Percentiles rank a stretch among this genome's conserved stretches.
These are phyloP conservation scores for Gossypium laxum DNA, from an alignment of 441 rosid species.

Conservation along the genomic window DNA sequence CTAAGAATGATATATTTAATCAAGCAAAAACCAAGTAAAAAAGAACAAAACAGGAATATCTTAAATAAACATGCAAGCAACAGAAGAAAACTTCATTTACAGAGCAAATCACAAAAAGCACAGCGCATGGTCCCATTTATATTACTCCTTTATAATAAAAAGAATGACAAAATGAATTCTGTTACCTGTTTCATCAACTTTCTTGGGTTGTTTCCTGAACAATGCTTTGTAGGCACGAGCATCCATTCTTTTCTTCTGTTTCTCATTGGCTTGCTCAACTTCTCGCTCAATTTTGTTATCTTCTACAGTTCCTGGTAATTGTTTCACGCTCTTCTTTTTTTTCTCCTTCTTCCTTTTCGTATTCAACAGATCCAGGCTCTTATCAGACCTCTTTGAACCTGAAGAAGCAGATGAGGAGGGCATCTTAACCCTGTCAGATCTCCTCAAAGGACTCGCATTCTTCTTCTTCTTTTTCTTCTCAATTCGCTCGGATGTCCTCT, in stretches of 20 bases:
- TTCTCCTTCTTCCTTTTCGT: conserved; percentile 25
- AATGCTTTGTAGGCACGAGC: conserved; percentile 7
- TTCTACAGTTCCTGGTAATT: conserved; percentile 30
- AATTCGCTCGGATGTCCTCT: conserved; percentile 29
- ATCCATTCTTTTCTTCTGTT: conserved; percentile 11
- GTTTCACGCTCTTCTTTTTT: conserved; percentile 32
- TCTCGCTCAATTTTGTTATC: conserved; percentile 16
- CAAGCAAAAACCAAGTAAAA: neutral
- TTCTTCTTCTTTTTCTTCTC: conserved; percentile 34
- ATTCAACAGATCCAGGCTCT: conserved; percentile 21
- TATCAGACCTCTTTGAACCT: conserved; percentile 31
- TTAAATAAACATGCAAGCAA: neutral
- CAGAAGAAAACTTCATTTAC: neutral
- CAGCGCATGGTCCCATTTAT: neutral
- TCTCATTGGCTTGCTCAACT: conserved; percentile 7
- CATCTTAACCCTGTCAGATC: conserved; percentile 49
- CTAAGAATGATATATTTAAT: neutral
- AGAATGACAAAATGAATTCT: neutral
- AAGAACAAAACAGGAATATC: neutral
- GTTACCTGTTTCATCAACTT: conserved; percentile 8
- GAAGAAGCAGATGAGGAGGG: conserved; percentile 30
- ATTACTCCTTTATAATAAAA: neutral
- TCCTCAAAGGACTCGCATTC: conserved; percentile 36
- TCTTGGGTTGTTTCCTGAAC: neutral
- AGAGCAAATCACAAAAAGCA: neutral